These are phyloP conservation scores for Pichia insulana DNA, from an alignment of 805 yeast genomes.

Conservation along the genomic window DNA sequence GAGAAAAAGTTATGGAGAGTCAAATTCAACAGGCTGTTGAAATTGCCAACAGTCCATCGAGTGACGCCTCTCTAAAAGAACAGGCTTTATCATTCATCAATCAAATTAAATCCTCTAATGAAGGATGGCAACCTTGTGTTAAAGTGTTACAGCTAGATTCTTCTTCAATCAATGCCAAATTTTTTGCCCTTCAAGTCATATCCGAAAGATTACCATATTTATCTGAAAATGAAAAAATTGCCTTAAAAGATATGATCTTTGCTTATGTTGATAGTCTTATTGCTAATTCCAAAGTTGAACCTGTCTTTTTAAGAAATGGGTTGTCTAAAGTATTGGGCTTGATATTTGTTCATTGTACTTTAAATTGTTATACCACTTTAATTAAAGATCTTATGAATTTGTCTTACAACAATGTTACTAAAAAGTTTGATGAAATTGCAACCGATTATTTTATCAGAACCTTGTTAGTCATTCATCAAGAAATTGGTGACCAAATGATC, in stretches of 20 bases:
- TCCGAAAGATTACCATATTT: constrained; percentile 45
- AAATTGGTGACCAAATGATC: constrained; percentile 88
- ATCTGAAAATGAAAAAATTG: constrained; percentile 35
- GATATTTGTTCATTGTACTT: constrained; percentile 41
- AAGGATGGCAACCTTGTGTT: constrained; percentile 50
- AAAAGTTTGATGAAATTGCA: constrained; percentile 33
- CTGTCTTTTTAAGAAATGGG: constrained; percentile 43
- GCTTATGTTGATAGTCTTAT: constrained; percentile 30
- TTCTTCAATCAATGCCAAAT: constrained; percentile 41
- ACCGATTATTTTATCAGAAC: constrained; percentile 71
- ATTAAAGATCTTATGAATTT: constrained; percentile 41
- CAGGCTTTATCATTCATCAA: constrained; percentile 50
- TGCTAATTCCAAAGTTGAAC: constrained; percentile 25
- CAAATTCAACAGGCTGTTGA: constrained; percentile 82
- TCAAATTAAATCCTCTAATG: constrained; percentile 43
- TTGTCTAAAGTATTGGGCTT: constrained; percentile 47
- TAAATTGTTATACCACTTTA: constrained; percentile 40
- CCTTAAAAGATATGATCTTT: constrained; percentile 42
- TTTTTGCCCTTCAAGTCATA: constrained; percentile 63
- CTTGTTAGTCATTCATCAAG: constrained; percentile 69
- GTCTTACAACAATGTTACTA: constrained; percentile 19
- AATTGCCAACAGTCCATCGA: constrained; percentile 59
- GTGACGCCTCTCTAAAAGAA: constrained; percentile 51
- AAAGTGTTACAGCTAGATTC: constrained; percentile 29
- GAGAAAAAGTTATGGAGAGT: constrained; percentile 30